Conservation (phyloP, 2,329 filamentous ascomycete genomes). For the Ceratocystis huliohia region DNA sequence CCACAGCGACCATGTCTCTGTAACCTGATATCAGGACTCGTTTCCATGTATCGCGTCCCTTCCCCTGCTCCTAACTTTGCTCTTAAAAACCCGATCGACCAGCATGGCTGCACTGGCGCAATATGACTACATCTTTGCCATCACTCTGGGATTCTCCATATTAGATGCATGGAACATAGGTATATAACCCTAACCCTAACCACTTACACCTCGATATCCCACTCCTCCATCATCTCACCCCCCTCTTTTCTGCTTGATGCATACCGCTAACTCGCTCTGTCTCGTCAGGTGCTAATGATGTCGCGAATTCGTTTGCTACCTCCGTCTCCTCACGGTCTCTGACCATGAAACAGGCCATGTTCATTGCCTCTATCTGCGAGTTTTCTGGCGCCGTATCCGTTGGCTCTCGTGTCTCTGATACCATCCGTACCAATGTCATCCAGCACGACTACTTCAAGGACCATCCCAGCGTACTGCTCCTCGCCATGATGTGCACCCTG, state of each 20-base stretch:
- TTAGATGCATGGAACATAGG: conserved; percentile 50
- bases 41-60: background rate
- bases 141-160: conserved; percentile 43
- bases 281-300: conserved; percentile 35
- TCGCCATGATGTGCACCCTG: conserved; percentile 43
- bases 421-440: conserved; percentile 37
- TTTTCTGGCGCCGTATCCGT: conserved; percentile 34
- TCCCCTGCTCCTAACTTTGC: background rate
- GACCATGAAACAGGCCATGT: conserved; percentile 36
- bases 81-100: background rate
- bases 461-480: conserved; percentile 37
- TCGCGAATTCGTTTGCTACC: conserved; percentile 37
- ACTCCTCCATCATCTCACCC: background rate
- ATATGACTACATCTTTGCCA: conserved; percentile 45
- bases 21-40: conserved; percentile 6
- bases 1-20: conserved; percentile 6
- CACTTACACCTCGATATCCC: background rate
- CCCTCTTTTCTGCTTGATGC: background rate
- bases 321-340: conserved; percentile 36
- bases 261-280: background rate
- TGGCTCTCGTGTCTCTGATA: conserved; percentile 31
- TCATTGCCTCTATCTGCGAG: conserved; percentile 33
- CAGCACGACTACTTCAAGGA: conserved; percentile 32
- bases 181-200: conserved; percentile 21
- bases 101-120: conserved; percentile 32